phyloP scores from a whole-genome alignment of 108 stramenopile species.

The Cyclotella choctawhatcheeana region DNA sequence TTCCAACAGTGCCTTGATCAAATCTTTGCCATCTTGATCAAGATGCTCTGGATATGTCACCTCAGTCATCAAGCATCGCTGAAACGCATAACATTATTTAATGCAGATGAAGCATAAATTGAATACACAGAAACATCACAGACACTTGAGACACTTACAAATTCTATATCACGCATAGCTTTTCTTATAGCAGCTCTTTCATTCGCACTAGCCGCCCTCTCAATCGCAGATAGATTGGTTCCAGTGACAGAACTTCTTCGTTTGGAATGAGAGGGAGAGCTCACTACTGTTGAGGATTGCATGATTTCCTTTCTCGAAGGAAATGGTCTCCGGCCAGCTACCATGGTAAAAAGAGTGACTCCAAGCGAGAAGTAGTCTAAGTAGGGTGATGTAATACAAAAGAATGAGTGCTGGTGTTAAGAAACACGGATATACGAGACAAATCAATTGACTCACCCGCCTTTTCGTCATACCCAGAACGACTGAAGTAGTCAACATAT shows the following conservation, averaged over 20 bases:
- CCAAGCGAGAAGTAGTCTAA: conserved; percentile 47
- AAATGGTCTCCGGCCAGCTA: conserved; percentile 38
- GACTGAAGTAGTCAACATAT: conserved; percentile 16
- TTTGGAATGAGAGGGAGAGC: conserved; percentile 14
- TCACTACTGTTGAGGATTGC: conserved; percentile 2
- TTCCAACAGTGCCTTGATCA: conserved; percentile 12
- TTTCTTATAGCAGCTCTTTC: conserved; percentile 11
- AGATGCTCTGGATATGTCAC: conserved; percentile 28
- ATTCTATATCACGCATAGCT: conserved; percentile 35
- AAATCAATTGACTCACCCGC: conserved; percentile 6
- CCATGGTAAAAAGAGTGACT: conserved; percentile 38
- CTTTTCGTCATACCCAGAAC: conserved; percentile 43
- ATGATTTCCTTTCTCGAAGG: conserved; percentile 34
- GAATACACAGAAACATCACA: too few species aligned
- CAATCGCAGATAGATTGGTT: background rate
- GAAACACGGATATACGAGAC: background rate
- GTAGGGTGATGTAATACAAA: background rate
- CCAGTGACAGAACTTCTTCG: conserved; percentile 9
- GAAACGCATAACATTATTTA: too few species aligned
- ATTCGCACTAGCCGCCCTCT: background rate
- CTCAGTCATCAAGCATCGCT: conserved; percentile 31
- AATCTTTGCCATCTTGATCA: background rate
- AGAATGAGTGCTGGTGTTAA: background rate
- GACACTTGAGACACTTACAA: too few species aligned
- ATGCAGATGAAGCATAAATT: too few species aligned